Evolutionary conservation across 2,329 filamentous ascomycete species (phyloP), one percentile per base, ranked within the genome.

Genomic region (Diaporthe sp.): DNA sequence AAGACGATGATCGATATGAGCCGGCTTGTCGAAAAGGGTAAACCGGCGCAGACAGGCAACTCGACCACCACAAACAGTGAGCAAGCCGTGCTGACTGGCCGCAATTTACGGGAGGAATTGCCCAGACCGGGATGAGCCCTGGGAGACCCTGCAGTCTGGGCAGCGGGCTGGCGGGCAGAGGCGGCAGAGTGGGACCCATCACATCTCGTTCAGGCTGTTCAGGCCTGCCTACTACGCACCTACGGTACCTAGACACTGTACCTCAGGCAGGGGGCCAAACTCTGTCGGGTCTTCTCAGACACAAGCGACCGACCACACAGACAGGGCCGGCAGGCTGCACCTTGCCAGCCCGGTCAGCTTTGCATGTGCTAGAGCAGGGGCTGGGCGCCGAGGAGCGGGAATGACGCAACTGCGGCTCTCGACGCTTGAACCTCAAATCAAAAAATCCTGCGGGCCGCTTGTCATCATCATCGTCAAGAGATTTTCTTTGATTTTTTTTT

Each of bases 351-450:
- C 44, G 31, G 59, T 31, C 59, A n/a, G 39, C 59, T 65, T 61
- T 51, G 65, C 65, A 53, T 37, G 62, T 51, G 62, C 62, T 28
- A 39, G 46, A 53, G 65, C 65, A 53, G 53, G 65, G 65, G 65
- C 65, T 53, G 31, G 65, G 46, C 46, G 65, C 65, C 65, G 46
- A 68, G 65, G 28, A 42, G 65, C 65, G 65, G 62, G 65, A 68
- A 68, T 68, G 65, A 68, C 65, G 65, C 65, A 68, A 68, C 65
- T 68, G 46, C 65, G 65, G 65, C 65, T 68, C 65, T 51, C 46
- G 17, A 68, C 31, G 46, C 31, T 68, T 68, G 65, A 68, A 68
- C 62, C 62, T 53, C 62, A 39, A 68, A 53, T 68, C 65, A 53
- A 68, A 68, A 53, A 68, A 68, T 68, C 65, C 22, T 68, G 65